phyloP scores from a whole-genome alignment of 78 protist genomes.

The Abeoforma whisleri region DNA sequence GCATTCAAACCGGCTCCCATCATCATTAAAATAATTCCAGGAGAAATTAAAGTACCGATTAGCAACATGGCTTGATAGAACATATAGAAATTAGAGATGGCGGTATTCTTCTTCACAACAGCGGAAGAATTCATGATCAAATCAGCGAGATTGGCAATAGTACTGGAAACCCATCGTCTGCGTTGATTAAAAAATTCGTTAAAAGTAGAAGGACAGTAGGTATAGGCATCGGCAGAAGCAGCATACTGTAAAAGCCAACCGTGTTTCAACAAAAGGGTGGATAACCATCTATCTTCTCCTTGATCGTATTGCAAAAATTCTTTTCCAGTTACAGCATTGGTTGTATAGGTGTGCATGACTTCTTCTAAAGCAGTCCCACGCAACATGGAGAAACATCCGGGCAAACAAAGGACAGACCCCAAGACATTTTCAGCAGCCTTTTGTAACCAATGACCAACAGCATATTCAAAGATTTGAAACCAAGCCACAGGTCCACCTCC shows the following conservation, averaged over 20 bases:
- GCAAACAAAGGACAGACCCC: constrained; percentile 34
- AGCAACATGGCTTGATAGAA: no score
- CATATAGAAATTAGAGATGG: no score
- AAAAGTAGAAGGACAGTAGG: constrained; percentile 15
- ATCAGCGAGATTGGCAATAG: constrained; percentile 33
- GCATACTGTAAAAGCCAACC: constrained; percentile 34
- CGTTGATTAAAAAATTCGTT: constrained; percentile 27
- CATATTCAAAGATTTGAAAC: constrained; percentile 32
- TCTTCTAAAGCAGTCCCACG: no score
- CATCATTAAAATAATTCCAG: no score
- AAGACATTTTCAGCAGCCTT: constrained; percentile 25
- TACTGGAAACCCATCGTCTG: constrained; percentile 8
- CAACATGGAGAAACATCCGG: constrained; percentile 33
- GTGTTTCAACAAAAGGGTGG: constrained; percentile 9
- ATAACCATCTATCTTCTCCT: constrained; percentile 42
- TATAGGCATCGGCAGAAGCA: constrained; percentile 23
- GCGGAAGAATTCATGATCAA: no score
- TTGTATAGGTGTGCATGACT: no score
- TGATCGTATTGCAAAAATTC: not conserved
- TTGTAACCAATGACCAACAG: constrained; percentile 14
- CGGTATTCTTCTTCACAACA: no score
- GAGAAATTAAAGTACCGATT: no score
- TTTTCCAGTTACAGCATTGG: no score
- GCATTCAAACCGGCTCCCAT: no score
- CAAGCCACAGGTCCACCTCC: constrained; percentile 20